Evolutionary conservation across 352 stramenopile genomes (phyloP).

Genomic region (Aphanomyces astaci): DNA sequence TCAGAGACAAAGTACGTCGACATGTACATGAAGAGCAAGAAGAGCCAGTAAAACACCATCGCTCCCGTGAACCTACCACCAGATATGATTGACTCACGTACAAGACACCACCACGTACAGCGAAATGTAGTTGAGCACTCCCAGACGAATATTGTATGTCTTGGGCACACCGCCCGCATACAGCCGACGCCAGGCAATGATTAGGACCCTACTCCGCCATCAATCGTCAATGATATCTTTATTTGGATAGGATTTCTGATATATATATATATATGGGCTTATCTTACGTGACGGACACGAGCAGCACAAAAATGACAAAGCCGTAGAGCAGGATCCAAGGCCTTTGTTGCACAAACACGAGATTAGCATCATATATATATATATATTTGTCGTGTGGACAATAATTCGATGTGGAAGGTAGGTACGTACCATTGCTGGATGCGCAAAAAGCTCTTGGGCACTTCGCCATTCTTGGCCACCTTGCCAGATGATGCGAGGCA

Average conservation of each 20-base stretch:
- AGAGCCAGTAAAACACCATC: constrained; percentile 85
- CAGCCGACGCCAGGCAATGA: constrained; percentile 72
- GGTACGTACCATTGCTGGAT: constrained; percentile 21
- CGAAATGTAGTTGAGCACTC: constrained; percentile 84
- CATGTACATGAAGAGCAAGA: constrained; percentile 83
- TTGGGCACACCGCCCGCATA: constrained; percentile 78
- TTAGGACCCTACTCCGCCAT: constrained; percentile 46
- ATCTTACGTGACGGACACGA: constrained; percentile 74
- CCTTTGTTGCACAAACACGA: constrained; percentile 27
- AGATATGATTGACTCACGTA: background rate
- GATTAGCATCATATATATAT: background rate
- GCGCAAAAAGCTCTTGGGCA: background rate
- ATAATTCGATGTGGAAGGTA: too few relatives aligned
- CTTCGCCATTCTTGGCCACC: constrained; percentile 46
- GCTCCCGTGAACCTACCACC: constrained; percentile 62
- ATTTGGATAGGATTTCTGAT: too few relatives aligned
- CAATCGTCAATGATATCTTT: background rate
- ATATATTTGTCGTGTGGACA: too few relatives aligned
- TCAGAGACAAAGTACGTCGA: constrained; percentile 77
- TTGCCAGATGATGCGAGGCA: constrained; percentile 76
- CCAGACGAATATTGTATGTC: constrained; percentile 84
- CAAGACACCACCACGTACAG: constrained; percentile 42
- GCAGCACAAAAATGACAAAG: constrained; percentile 76
- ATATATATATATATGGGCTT: too few relatives aligned
- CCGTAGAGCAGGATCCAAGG: constrained; percentile 83